Conservation (phyloP, 306 rosid genomes). For the Geum urbanum region DNA sequence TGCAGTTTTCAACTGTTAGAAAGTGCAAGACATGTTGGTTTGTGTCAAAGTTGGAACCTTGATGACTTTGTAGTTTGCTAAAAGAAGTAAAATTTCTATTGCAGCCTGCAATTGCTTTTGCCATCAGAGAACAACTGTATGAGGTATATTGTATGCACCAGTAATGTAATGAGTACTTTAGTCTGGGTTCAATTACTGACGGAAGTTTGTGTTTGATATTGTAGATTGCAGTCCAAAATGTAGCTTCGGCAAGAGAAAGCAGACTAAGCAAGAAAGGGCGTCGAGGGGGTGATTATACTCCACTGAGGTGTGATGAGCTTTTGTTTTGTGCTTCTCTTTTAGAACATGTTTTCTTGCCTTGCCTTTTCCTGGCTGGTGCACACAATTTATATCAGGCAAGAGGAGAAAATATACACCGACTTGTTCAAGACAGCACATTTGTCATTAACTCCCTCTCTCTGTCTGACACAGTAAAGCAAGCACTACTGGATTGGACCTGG, state of each 20-base stretch:
- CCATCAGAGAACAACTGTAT: slow-evolving; percentile 82
- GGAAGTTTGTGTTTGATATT: slow-evolving; percentile 20
- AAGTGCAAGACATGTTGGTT: not conserved
- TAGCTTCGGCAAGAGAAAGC: slow-evolving; percentile 85
- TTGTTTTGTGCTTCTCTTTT: not conserved
- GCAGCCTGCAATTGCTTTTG: slow-evolving; percentile 89
- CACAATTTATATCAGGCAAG: not conserved
- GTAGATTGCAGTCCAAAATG: slow-evolving; percentile 85
- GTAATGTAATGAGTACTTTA: not conserved
- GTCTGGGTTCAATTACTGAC: not conserved
- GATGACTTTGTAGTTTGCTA: slow-evolving; percentile 16
- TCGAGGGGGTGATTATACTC: slow-evolving; percentile 61
- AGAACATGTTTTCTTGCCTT: not conserved
- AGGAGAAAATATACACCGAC: not conserved
- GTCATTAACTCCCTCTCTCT: slow-evolving; percentile 3
- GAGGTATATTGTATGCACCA: slow-evolving; percentile 13
- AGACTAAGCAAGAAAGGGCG: slow-evolving; percentile 90
- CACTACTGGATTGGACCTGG: slow-evolving; percentile 70
- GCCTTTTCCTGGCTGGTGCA: not conserved
- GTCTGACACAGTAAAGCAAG: slow-evolving; percentile 59
- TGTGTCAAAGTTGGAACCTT: slow-evolving; percentile 4
- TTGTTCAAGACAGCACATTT: not conserved
- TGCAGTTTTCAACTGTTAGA: not conserved
- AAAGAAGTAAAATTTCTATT: slow-evolving; percentile 18
- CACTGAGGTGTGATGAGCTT: slow-evolving; percentile 46